These are phyloP conservation scores for Peronospora destructor DNA, from an alignment of 352 stramenopile genomes.

Conservation along the genomic window DNA sequence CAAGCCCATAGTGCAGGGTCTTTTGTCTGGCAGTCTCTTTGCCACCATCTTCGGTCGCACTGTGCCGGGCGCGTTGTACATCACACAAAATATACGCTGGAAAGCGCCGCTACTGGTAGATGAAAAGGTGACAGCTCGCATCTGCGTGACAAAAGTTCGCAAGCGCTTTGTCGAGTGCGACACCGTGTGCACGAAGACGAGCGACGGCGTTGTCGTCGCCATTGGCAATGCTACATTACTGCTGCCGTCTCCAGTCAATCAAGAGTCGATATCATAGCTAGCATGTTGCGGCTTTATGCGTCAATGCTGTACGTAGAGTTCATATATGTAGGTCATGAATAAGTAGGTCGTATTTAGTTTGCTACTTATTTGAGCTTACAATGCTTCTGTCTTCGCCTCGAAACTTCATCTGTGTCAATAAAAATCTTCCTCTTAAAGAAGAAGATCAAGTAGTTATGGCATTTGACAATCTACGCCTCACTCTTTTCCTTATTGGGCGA, in stretches of 20 bases:
- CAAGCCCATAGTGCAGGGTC: constrained; percentile 68
- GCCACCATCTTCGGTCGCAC: constrained; percentile 73
- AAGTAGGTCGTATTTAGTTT: constrained; percentile 13
- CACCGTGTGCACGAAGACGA: constrained; percentile 48
- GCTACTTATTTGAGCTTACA: constrained; percentile 12
- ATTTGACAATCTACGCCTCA: constrained; percentile 20
- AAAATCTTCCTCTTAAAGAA: not conserved
- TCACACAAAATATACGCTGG: constrained; percentile 67
- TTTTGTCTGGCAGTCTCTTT: constrained; percentile 74
- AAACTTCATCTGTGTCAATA: constrained; percentile 5
- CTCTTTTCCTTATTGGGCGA: constrained; percentile 59
- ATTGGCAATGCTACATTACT: constrained; percentile 65
- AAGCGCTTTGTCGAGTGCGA: constrained; percentile 74
- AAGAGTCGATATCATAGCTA: not conserved
- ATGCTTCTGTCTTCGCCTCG: constrained; percentile 21
- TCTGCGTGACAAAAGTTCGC: constrained; percentile 50
- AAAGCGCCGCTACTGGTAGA: constrained; percentile 53
- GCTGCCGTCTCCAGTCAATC: constrained; percentile 22
- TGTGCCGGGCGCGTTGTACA: constrained; percentile 68
- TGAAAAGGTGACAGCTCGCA: constrained; percentile 49
- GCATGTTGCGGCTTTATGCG: not conserved
- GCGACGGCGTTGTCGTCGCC: constrained; percentile 46
- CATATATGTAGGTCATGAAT: not conserved
- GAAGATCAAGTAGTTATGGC: not conserved
- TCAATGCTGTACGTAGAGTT: not conserved